phyloP scores from a whole-genome alignment of 192 early-diverging fungal genomes.

The Kickxella alabastrina region DNA sequence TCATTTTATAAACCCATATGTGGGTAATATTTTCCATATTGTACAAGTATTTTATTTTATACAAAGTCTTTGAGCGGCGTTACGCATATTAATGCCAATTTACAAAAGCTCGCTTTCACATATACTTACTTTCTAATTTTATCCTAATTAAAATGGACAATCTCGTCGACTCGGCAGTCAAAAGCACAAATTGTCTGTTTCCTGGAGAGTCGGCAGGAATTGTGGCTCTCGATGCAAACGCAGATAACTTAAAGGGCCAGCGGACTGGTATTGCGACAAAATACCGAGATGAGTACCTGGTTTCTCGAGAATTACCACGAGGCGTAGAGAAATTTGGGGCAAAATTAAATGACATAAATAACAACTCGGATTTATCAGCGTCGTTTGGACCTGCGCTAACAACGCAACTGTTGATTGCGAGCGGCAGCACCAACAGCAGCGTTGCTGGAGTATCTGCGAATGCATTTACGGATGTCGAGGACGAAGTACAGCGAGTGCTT shows the following conservation, averaged over 20 bases:
- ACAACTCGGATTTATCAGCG: neutral
- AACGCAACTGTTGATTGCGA: constrained; percentile 7
- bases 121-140: too few relatives aligned
- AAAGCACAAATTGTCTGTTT: constrained; percentile 27
- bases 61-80: too few relatives aligned
- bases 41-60: too few relatives aligned
- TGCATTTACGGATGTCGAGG: constrained; percentile 13
- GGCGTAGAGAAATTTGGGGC: constrained; percentile 3
- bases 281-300: constrained; percentile 44
- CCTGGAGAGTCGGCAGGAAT: constrained; percentile 6
- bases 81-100: too few relatives aligned
- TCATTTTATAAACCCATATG: too few relatives aligned
- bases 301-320: constrained; percentile 27
- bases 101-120: too few relatives aligned
- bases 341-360: neutral
- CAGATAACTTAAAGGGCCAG: neutral
- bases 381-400: too few relatives aligned
- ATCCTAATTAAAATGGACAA: too few relatives aligned
- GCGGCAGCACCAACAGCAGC: neutral
- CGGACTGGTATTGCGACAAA: constrained; percentile 13
- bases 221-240: neutral
- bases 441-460: neutral
- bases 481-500: constrained; percentile 39
- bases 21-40: too few relatives aligned
- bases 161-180: too few relatives aligned